Conservation (phyloP, 2,329 filamentous ascomycete genomes). For the Byssothecium circinans region DNA sequence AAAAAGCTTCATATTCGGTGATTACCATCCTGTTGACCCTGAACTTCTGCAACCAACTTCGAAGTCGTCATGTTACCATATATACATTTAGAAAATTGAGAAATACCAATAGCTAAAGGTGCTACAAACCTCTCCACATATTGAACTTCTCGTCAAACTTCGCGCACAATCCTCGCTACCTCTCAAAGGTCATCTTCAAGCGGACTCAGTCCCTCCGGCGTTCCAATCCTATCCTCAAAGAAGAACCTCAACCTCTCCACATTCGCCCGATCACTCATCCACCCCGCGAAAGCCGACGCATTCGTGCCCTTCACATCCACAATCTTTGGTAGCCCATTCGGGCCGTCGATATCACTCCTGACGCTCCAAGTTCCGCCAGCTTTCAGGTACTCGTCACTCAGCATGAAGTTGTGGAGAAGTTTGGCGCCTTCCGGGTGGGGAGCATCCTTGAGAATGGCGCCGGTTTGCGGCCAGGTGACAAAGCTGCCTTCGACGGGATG, state of each 20-base stretch:
- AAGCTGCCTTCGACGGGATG: slow-evolving; percentile 47
- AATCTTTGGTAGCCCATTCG: slow-evolving; percentile 31
- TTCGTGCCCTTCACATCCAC: slow-evolving; percentile 41
- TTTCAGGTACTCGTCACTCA: slow-evolving; percentile 48
- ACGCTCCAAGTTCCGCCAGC: slow-evolving; percentile 39
- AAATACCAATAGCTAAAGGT: too few species aligned
- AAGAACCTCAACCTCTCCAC: slow-evolving; percentile 50
- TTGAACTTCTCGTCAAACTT: too few species aligned
- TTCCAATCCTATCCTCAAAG: slow-evolving; percentile 49
- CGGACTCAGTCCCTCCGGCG: slow-evolving; percentile 48
- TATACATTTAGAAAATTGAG: too few species aligned
- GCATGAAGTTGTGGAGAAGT: slow-evolving; percentile 52
- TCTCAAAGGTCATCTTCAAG: slow-evolving; percentile 30
- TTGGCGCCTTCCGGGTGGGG: slow-evolving; percentile 56
- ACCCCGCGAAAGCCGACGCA: slow-evolving; percentile 44
- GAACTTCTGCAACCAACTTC: too few species aligned
- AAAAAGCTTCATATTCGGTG: too few species aligned
- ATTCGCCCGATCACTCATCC: slow-evolving; percentile 46
- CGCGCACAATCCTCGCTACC: too few species aligned
- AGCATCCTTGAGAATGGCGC: slow-evolving; percentile 53
- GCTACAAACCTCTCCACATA: too few species aligned
- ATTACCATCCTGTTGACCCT: too few species aligned
- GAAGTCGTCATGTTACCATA: too few species aligned
- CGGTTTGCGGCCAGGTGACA: slow-evolving; percentile 54
- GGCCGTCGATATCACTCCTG: slow-evolving; percentile 37